phyloP scores from a whole-genome alignment of 202 grass and related monocot genomes.

The Setaria italica region DNA sequence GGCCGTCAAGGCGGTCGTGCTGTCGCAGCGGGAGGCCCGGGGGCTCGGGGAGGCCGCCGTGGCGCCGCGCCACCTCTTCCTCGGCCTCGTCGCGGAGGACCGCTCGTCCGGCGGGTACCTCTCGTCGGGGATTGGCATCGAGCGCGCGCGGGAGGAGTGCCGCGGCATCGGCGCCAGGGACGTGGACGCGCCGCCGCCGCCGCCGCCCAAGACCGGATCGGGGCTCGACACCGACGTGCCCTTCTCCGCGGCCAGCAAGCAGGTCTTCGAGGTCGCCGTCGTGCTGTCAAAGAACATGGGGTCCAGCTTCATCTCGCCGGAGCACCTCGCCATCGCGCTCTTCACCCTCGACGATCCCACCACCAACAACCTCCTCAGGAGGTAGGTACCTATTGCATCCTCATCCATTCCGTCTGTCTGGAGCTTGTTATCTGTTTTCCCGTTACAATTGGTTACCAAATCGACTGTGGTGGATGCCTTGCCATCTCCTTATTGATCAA shows the following conservation, averaged over 20 bases:
- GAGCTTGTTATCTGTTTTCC: constrained; percentile 1
- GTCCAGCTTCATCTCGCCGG: constrained; percentile 79
- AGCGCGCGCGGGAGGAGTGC: constrained; percentile 73
- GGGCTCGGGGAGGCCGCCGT: constrained; percentile 69
- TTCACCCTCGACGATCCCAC: constrained; percentile 79
- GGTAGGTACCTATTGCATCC: constrained; percentile 43
- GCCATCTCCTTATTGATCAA: not conserved
- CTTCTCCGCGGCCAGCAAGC: constrained; percentile 64
- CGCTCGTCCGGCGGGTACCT: constrained; percentile 65
- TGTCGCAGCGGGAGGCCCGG: constrained; percentile 81
- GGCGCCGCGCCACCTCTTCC: constrained; percentile 81
- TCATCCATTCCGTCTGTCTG: not conserved
- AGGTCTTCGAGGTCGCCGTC: constrained; percentile 68
- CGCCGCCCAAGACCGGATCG: constrained; percentile 8
- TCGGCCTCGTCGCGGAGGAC: constrained; percentile 90
- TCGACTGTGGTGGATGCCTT: not conserved
- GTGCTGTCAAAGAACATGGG: constrained; percentile 77
- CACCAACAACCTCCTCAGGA: constrained; percentile 73
- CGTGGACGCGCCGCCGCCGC: not conserved
- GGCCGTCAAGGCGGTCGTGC: constrained; percentile 78
- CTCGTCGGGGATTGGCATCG: constrained; percentile 77
- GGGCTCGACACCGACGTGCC: constrained; percentile 64
- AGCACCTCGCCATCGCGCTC: constrained; percentile 82
- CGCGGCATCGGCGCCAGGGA: constrained; percentile 46
- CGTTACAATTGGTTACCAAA: not conserved